Percentiles rank a stretch among this genome's conserved stretches.
Conservation (phyloP, 108 stramenopile species). For the Pseudonitzschia multiseries region DNA sequence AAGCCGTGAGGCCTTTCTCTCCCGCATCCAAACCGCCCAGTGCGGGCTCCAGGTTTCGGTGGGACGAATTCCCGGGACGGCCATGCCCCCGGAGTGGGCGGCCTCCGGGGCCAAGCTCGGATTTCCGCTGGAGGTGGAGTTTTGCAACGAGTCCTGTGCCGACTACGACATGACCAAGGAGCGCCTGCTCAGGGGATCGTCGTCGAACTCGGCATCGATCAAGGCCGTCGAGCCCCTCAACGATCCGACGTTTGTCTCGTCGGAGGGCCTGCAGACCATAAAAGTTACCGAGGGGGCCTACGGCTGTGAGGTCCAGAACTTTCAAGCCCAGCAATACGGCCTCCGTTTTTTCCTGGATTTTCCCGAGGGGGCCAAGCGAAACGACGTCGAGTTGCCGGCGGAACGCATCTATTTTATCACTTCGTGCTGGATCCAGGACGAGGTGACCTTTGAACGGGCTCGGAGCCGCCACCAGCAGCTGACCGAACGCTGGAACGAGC, state of each 20-base stretch:
- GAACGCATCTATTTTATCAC: conserved; percentile 41
- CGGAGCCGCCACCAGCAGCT: not conserved
- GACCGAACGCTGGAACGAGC: not conserved
- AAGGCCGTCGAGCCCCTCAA: conserved; percentile 30
- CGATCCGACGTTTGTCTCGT: conserved; percentile 32
- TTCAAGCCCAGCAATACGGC: conserved; percentile 27
- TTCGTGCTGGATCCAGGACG: conserved; percentile 25
- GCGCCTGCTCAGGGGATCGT: conserved; percentile 13
- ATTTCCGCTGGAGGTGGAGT: conserved; percentile 38
- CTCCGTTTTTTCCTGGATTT: conserved; percentile 42
- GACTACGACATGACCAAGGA: conserved; percentile 40
- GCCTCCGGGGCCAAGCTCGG: conserved; percentile 41
- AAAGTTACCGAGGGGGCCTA: conserved; percentile 35
- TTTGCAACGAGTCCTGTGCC: conserved; percentile 30
- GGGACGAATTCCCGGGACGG: conserved; percentile 43
- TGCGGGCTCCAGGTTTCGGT: conserved; percentile 15
- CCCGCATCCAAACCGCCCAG: conserved; percentile 19
- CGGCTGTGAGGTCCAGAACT: conserved; percentile 31
- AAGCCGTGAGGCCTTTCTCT: not conserved
- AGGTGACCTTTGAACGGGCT: not conserved
- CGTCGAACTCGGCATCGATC: not conserved
- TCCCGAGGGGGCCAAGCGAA: conserved; percentile 39
- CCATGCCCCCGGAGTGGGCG: conserved; percentile 45
- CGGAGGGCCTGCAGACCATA: conserved; percentile 26
- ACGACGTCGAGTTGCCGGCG: conserved; percentile 44